Percentiles rank a stretch among this genome's conserved stretches.
phyloP scores from a whole-genome alignment of 371 early-diverging fungal genomes.

The Apophysomyces sp. region DNA sequence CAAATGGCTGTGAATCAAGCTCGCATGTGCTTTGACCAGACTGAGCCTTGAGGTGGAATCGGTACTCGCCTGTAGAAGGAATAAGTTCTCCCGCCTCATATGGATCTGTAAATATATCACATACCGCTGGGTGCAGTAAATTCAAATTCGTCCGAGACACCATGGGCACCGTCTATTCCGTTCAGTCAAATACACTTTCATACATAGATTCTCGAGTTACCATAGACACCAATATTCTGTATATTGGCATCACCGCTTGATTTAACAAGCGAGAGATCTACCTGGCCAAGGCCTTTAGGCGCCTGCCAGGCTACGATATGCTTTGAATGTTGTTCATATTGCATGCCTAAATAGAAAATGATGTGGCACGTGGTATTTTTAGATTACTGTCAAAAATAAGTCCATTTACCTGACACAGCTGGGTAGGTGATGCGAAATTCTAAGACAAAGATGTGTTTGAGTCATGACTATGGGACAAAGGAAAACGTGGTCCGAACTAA shows the following conservation, averaged over 20 bases:
- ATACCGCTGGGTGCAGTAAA: neutral
- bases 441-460: neutral
- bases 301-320: neutral
- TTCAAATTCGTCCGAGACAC: neutral
- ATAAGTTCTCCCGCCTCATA: neutral
- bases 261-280: neutral
- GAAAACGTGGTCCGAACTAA: neutral
- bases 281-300: neutral
- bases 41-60: neutral
- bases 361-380: slow-evolving; percentile 1
- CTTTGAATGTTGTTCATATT: neutral
- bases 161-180: neutral
- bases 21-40: neutral
- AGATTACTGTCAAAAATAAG: neutral
- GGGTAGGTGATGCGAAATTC: neutral
- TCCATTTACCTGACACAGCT: neutral
- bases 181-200: neutral
- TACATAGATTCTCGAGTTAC: neutral
- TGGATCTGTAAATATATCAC: neutral
- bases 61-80: neutral
- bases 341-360: neutral
- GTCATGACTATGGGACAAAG: neutral
- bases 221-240: neutral
- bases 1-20: neutral
- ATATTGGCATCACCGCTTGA: neutral